Evolutionary conservation across 2,329 filamentous ascomycete species (phyloP), one percentile per base, ranked within the genome.

Genomic region (Xylariaceae sp.): DNA sequence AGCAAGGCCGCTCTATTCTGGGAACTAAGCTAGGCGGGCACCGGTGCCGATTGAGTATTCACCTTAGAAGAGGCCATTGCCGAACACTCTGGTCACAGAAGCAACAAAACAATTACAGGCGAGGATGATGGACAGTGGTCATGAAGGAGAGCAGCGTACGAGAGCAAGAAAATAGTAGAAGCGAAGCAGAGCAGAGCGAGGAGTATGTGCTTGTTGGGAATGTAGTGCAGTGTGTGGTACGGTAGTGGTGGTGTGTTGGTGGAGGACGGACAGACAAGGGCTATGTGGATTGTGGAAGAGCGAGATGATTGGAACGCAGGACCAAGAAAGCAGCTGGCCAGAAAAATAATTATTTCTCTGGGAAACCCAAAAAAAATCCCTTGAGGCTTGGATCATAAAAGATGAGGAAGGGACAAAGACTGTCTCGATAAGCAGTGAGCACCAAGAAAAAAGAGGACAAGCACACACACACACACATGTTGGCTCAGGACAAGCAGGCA

Each of bases 11-110:
- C 47, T 59, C 56, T 68, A 63, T 60, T 56, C 64, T 57, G 43
- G 59, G 58, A 59, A 61, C 50, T 53, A 42, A 58, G 56, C 60
- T 52, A 56, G 54, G 57, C 42, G 49, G 55, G 51, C 55, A 60
- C 55, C 60, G 57, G 48, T 58, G 54, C 54, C 55, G 47, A 59
- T 54, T n/a, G 59, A 57, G 43, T 54, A 56, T 61, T 82, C 22
- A 83, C 81, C 76, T 82, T 83, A 69, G 80, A 83, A 67, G 80
- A 83, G 70, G 81, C 80, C 81, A 83, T 83, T 75, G 73, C 73
- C 71, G 67, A 69, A 67, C 63, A 63, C 59, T 57, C 22, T 28
- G 22, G 22, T 28, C 22, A 28, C 22, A 28, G 22, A 28, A 28
- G 22, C 22, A 28, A 28, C 22, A 28, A 28, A 28, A 28, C 22